Base-by-base conservation (phyloP, 192 early-diverging fungal genomes). In the Podila epicladia region DNA sequence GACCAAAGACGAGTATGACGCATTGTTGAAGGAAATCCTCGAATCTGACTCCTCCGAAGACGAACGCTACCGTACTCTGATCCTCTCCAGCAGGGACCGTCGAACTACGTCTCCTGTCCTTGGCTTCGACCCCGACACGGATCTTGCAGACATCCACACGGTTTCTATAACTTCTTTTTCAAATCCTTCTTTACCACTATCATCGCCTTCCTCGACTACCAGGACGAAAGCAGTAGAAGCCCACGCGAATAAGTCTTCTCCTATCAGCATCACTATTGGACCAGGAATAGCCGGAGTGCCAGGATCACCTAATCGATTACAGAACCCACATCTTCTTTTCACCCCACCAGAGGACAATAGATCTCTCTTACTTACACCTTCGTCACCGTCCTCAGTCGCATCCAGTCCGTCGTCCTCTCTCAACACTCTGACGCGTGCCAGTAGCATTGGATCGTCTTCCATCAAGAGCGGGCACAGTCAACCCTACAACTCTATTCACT, bases 1-100 rank as follows among this genome's bases (percentile, higher is more conserved):
- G 67, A 80, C 71, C 77, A 71, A 69, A 80, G 77, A 80, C 70
- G 77, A 80, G 71, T 88, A 88, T 76, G 87, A 88, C 63, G 79
- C 78, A 45, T 76, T 88, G 48, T 67, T 88, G 41, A 86, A 85
- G 78, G 85, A 88, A 74, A 85, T 88, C 20, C 63, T 88, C 61
- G 85, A 86, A 82, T 82, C 86, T 63, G 73, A 77, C 41, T 83
- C 82, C 64, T 84, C 84, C 65, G 83, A 85, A 66, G 87, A 86
- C 64, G 82, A 84, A 65, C 76, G 64, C 60, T 59, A 57, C 51
- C 65, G 50, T 37, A 15, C 33, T 31, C 69, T 70, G 58, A 65
- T 62, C 64, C 68, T 77, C 64, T 26, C 69, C 48, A 69, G 67
- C 53, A 64, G 74, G 67, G 61, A 64, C 57, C 62, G 48, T 17